phyloP scores from a whole-genome alignment of 371 early-diverging fungal genomes.

The Parasitella parasitica region DNA sequence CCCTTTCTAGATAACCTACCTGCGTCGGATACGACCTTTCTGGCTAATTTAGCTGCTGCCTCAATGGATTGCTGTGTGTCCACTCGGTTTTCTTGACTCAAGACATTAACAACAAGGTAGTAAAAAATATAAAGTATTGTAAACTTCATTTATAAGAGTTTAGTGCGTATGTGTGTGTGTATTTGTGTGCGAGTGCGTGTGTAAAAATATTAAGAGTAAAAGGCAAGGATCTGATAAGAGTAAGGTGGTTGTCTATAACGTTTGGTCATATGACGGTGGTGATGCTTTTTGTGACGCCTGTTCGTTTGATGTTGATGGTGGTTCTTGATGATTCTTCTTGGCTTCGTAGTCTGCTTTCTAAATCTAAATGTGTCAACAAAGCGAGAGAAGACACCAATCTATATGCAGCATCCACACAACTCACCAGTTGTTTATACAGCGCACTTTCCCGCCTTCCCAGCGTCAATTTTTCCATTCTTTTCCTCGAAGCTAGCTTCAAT shows the following conservation, averaged over 20 bases:
- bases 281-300: background rate
- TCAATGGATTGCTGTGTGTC: conserved; percentile 14
- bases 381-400: too few species aligned
- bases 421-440: conserved; percentile 37
- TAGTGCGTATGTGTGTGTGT: too few species aligned
- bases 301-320: background rate
- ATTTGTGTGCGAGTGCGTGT: too few species aligned
- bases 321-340: conserved; percentile 8
- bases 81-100: background rate
- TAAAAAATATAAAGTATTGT: background rate
- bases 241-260: background rate
- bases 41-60: conserved; percentile 26
- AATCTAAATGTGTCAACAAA: background rate
- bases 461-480: conserved; percentile 45
- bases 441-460: conserved; percentile 40
- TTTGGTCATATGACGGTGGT: background rate
- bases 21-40: conserved; percentile 29
- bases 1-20: too few species aligned
- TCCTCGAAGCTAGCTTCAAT: conserved; percentile 47
- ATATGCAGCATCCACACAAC: background rate
- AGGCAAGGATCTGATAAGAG: background rate
- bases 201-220: background rate
- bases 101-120: background rate
- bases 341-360: conserved; percentile 29
- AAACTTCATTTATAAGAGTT: background rate